Evolutionary conservation across 371 early-diverging fungal genomes (phyloP).

Genomic region (Haplosporangium sp.): DNA sequence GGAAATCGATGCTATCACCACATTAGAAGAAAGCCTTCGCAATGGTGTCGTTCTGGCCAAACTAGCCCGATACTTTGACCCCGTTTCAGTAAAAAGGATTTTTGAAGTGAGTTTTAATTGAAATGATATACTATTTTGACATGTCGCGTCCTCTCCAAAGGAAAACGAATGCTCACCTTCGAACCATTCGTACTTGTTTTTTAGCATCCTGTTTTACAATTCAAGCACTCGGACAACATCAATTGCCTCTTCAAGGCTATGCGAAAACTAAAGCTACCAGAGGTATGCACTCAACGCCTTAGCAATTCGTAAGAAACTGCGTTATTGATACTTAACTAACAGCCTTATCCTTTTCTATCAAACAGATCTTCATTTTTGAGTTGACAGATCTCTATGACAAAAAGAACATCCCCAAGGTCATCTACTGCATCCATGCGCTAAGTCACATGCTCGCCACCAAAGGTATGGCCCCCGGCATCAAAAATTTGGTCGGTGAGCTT

Average conservation of each 20-base stretch:
- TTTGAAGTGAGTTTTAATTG: conserved; percentile 71
- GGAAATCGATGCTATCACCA: conserved; percentile 81
- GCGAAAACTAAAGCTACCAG: conserved; percentile 86
- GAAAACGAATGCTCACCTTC: neutral
- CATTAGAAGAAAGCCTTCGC: conserved; percentile 91
- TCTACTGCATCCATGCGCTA: conserved; percentile 99
- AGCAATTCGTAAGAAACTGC: neutral
- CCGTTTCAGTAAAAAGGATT: conserved; percentile 86
- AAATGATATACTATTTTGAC: no score
- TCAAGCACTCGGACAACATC: conserved; percentile 99
- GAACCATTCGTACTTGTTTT: neutral
- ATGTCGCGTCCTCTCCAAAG: no score
- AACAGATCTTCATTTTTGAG: conserved; percentile 96
- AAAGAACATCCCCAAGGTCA: conserved; percentile 99
- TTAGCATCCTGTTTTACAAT: conserved; percentile 89
- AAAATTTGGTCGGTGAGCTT: conserved; percentile 91
- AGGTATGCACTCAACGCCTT: conserved; percentile 53
- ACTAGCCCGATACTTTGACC: conserved; percentile 89
- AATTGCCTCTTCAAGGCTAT: conserved; percentile 93
- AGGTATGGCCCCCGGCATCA: conserved; percentile 91
- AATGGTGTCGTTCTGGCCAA: conserved; percentile 96
- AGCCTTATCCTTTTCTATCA: conserved; percentile 5
- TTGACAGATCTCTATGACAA: conserved; percentile 98
- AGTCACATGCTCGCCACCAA: conserved; percentile 91
- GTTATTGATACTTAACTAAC: no score